Conservation (phyloP, 2,329 filamentous ascomycete genomes). For the Chaetomium sp. region DNA sequence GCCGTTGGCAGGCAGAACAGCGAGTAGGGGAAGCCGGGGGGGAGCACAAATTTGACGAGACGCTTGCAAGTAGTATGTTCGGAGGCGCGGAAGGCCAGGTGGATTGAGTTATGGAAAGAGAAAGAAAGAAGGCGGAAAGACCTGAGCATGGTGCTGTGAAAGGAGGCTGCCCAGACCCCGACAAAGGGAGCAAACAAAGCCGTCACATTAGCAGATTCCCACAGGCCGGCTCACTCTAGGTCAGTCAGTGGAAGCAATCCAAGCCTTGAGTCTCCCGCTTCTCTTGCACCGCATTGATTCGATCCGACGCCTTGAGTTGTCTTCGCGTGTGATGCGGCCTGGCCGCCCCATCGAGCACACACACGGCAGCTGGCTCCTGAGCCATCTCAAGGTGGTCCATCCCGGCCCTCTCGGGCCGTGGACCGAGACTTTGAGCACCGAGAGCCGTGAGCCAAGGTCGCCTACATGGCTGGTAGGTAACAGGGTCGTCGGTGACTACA, state of each 20-base stretch:
- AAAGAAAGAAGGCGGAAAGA: not conserved
- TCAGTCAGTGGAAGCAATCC: not conserved
- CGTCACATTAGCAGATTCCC: no score
- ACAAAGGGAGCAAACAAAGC: no score
- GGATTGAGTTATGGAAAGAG: not conserved
- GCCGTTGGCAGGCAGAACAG: not conserved
- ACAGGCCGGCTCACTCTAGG: not conserved
- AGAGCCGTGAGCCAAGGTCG: not conserved
- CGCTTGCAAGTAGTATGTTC: not conserved
- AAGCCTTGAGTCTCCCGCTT: not conserved
- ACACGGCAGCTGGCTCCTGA: not conserved
- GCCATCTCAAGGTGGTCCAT: not conserved
- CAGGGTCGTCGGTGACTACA: no score
- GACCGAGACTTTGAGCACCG: not conserved
- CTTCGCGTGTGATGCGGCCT: not conserved
- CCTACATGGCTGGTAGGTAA: not conserved
- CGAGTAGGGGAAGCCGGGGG: not conserved
- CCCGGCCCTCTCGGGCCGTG: not conserved
- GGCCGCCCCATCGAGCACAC: not conserved
- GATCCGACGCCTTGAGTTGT: not conserved
- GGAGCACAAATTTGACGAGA: not conserved
- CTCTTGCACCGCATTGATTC: not conserved
- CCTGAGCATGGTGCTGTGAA: not conserved
- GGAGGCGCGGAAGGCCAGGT: not conserved
- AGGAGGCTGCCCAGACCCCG: no score